Evolutionary conservation across 2,329 filamentous ascomycete species (phyloP), one percentile per base, ranked within the genome.

Genomic region (Ophiocordyceps camponoti-saundersi): DNA sequence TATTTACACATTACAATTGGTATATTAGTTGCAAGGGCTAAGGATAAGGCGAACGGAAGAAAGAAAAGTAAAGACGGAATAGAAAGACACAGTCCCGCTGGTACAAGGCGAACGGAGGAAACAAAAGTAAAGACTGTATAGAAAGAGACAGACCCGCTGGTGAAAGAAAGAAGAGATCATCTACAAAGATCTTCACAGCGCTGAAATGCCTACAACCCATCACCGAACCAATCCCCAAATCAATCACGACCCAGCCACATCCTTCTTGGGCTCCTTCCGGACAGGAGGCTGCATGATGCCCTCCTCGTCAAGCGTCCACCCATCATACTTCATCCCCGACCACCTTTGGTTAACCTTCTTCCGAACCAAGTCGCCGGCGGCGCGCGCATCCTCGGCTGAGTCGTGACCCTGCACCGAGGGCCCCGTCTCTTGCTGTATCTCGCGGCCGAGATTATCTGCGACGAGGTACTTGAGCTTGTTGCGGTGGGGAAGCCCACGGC

Each of bases 331-430:
- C 70, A 92, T 68, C 30, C 65, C 62, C 51, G 72, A 75, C 85
- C 87, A 95, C 51, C 78, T 72, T 47, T 82, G 71, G 46, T 69
- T 72, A 6, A 93, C 72, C 60, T 80, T 85, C 45, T 79, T 71
- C 44, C 83, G 70, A 0, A 94, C 85, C 46, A 98, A 63, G 50
- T 96, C 88, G 0, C 90, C 92, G 0, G 93, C 90, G 0, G 89
- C 85, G 44, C 82, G 75, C 0, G 92, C 87, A 59, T 98, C 92
- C 61, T 98, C 92, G 23, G 82, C 82, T 23, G 86, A 94, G 65
- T 98, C 92, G 61, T 98, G 92, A 0, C 92, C 92, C 20, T 67
- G 55, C 20, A 68, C 61, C 42, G 65, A 61, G 3, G 61, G 63
- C 0, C 62, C 64, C 52, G 49, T 74, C 42, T 80, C 82, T 34